Evolutionary conservation across 192 early-diverging fungal genomes (phyloP).

Genomic region (Phlyctochytrium arcticum): DNA sequence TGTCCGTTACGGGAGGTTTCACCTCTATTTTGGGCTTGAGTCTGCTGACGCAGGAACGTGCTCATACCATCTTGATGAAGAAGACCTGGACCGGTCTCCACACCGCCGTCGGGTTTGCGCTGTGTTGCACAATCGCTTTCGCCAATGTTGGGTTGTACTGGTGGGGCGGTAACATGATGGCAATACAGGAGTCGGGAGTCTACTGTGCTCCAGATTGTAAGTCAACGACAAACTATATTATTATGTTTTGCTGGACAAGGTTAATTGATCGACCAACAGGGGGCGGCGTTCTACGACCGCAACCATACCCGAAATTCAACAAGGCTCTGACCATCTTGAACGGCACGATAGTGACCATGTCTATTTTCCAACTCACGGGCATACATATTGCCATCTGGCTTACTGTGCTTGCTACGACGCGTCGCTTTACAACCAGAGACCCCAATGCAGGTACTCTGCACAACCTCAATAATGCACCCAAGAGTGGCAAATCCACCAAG

Average conservation of each 20-base stretch:
- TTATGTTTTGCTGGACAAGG: too few relatives aligned
- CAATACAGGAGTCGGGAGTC: slow-evolving; percentile 13
- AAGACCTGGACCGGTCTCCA: slow-evolving; percentile 12
- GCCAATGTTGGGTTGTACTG: neutral
- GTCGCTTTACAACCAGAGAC: too few relatives aligned
- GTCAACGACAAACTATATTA: neutral
- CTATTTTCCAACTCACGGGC: neutral
- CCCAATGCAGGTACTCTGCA: too few relatives aligned
- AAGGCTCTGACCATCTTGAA: neutral
- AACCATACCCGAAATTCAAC: slow-evolving; percentile 4
- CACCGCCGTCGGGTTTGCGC: neutral
- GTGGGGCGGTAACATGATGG: neutral
- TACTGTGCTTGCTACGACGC: neutral
- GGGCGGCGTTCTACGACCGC: slow-evolving; percentile 1
- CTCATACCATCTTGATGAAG: neutral
- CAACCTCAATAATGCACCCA: too few relatives aligned
- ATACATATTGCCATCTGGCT: slow-evolving; percentile 4
- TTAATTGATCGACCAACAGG: neutral
- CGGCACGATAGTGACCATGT: neutral
- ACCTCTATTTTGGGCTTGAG: neutral
- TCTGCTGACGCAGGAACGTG: slow-evolving; percentile 13
- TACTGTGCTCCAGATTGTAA: slow-evolving; percentile 22
- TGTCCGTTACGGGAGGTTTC: neutral
- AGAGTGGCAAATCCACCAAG: too few relatives aligned
- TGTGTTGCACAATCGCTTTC: neutral